Evolutionary conservation across 495 filamentous ascomycete genomes (phyloP), one percentile per base, ranked within the genome.

Genomic region (Neurospora sp.): DNA sequence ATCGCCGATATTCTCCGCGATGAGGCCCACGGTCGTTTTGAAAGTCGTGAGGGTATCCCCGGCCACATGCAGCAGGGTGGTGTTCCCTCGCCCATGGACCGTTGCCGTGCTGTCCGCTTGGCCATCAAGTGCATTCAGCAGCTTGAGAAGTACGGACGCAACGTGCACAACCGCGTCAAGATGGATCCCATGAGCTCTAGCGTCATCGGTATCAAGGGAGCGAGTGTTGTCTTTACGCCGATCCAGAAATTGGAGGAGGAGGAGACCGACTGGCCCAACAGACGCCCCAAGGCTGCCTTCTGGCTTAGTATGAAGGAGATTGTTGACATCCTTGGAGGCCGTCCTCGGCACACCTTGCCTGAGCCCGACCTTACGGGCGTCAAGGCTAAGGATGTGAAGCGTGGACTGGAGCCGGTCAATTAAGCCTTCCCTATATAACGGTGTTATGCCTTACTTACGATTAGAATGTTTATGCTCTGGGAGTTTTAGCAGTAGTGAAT

Each of bases 41-140:
- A 99, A 79, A 92, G 92, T n/a, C 90, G 94, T 70, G 91, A 93
- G 77, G 94, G 93, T 46, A 93, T 98, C 44, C 96, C 96, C 0
- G 96, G 96, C 27, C 96, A 99, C 82, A 96, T 98, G 77, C 96
- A 98, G 81, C 94, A 99, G 82, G 96, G 96, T 77, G 94, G 94
- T 46, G 93, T 92, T 31, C 96, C 96, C 0, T 94, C 93, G 2
- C 90, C 94, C 6, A 98, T 98, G 95, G 96, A 99, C 81, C 91
- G 96, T 72, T 93, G 94, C 69, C 91, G 96, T 72, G 96, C 96
- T 3, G 90, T 97, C 11, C 89, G 96, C 69, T 89, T 99, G 77
- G 93, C 94, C 18, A 94, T 98, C 78, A 92, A 92, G 79, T 95
- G 92, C 79, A 90, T 98, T 76, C 89, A 97, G 82, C 92, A 96